A percentile compares a stretch with the other conserved stretches of the same genome.
Conservation (phyloP, 441 rosid genomes). For the Aleurites moluccanus region DNA sequence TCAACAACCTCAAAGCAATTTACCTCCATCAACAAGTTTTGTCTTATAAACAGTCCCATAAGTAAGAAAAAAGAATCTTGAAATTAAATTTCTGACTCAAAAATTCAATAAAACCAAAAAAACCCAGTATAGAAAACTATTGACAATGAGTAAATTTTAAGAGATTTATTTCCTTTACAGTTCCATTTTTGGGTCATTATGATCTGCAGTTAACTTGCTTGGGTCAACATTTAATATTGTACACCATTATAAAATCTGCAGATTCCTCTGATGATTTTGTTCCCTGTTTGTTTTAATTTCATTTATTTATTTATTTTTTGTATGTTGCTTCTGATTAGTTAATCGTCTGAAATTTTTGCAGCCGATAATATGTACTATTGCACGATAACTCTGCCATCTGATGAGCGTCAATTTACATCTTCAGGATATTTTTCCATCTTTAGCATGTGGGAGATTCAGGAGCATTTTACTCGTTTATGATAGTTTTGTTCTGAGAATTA, state of each 20-base stretch:
- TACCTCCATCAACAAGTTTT: constrained; percentile 86
- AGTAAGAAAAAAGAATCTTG: too few relatives aligned
- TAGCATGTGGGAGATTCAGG: constrained; percentile 1
- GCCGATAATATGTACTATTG: constrained; percentile 87
- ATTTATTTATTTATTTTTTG: not conserved
- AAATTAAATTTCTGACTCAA: too few relatives aligned
- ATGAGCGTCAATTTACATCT: constrained; percentile 18
- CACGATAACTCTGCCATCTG: constrained; percentile 73
- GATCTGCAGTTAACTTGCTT: not conserved
- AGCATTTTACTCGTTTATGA: not conserved
- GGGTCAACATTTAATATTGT: not conserved
- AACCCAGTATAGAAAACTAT: too few relatives aligned
- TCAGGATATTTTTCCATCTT: constrained; percentile 4
- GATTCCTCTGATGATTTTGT: too few relatives aligned
- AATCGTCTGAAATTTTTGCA: constrained; percentile 35
- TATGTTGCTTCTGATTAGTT: not conserved
- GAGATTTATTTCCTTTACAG: not conserved
- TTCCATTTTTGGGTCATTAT: not conserved
- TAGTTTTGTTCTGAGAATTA: not conserved
- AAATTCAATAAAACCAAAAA: too few relatives aligned
- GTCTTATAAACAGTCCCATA: constrained; percentile 96
- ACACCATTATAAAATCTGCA: too few relatives aligned
- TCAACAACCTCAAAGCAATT: constrained; percentile 79
- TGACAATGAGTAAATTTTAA: too few relatives aligned
- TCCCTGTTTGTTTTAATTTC: not conserved